Conservation (phyloP, 2,329 filamentous ascomycete genomes). For the Trichoderma atroviride region DNA sequence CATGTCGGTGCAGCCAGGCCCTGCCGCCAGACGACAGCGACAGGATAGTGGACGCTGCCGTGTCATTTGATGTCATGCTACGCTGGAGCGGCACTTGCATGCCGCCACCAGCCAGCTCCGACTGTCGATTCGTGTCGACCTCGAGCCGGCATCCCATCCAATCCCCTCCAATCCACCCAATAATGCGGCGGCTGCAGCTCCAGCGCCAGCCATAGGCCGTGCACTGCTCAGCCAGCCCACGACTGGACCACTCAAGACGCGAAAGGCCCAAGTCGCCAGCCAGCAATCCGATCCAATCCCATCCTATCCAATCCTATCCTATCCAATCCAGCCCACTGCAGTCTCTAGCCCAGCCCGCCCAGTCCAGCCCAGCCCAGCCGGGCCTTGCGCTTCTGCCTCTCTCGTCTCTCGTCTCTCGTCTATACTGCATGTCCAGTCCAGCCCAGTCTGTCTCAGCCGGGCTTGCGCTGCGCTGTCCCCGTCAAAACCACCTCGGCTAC, state of each 20-base stretch:
- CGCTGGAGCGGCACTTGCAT: background rate
- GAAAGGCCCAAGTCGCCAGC: background rate
- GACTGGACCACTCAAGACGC: too few species aligned
- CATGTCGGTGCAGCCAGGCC: too few species aligned
- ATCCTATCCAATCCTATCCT: background rate
- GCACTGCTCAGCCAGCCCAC: background rate
- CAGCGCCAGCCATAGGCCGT: too few species aligned
- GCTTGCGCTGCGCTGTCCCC: slow-evolving; percentile 12
- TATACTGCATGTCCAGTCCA: too few species aligned
- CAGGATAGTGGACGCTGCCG: background rate
- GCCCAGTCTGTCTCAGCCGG: background rate
- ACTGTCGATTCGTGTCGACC: background rate
- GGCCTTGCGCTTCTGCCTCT: background rate
- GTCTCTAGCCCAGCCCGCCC: too few species aligned
- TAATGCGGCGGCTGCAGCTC: background rate
- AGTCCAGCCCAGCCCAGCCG: background rate
- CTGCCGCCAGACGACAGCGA: too few species aligned
- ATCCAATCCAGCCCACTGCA: background rate
- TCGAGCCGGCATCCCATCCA: background rate
- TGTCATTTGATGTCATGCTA: background rate
- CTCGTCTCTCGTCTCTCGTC: background rate
- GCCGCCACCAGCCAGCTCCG: background rate
- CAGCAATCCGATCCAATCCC: background rate
- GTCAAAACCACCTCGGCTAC: slow-evolving; percentile 32
- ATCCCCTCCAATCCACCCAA: too few species aligned